phyloP scores from a whole-genome alignment of 768 basidiomycete genomes.

The Phylloporus arenicola region DNA sequence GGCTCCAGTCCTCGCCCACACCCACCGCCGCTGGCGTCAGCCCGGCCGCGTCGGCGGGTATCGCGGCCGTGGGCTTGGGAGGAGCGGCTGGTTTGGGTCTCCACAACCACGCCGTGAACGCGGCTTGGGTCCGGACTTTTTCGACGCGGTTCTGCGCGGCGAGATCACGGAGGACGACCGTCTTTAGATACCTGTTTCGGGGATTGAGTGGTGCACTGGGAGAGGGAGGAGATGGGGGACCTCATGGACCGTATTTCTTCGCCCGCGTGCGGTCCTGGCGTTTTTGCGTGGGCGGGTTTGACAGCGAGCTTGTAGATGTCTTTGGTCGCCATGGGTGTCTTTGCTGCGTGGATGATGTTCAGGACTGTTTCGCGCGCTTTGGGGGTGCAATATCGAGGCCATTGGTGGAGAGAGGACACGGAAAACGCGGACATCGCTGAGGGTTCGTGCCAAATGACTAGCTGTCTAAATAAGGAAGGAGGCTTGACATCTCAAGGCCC shows the following conservation, averaged over 20 bases:
- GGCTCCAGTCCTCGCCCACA: slow-evolving; percentile 43
- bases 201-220: too few relatives aligned
- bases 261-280: slow-evolving; percentile 35
- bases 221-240: slow-evolving; percentile 22
- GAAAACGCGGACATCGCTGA: not conserved
- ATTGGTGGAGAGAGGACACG: not conserved
- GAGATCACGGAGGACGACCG: slow-evolving; percentile 44
- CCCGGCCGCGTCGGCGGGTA: not conserved
- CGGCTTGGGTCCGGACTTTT: slow-evolving; percentile 33
- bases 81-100: slow-evolving; percentile 2
- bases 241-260: slow-evolving; percentile 52
- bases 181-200: slow-evolving; percentile 49
- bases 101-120: slow-evolving; percentile 42
- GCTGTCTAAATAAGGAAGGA: slow-evolving; percentile 2
- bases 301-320: slow-evolving; percentile 24
- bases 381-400: not conserved
- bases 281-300: slow-evolving; percentile 9
- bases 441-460: not conserved
- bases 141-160: slow-evolving; percentile 38
- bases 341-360: slow-evolving; percentile 18
- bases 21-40: slow-evolving; percentile 23
- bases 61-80: not conserved
- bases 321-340: slow-evolving; percentile 21
- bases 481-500: not conserved
- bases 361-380: slow-evolving; percentile 16